phyloP scores from a whole-genome alignment of 2,329 filamentous ascomycete species.

The Penicillium sp. region DNA sequence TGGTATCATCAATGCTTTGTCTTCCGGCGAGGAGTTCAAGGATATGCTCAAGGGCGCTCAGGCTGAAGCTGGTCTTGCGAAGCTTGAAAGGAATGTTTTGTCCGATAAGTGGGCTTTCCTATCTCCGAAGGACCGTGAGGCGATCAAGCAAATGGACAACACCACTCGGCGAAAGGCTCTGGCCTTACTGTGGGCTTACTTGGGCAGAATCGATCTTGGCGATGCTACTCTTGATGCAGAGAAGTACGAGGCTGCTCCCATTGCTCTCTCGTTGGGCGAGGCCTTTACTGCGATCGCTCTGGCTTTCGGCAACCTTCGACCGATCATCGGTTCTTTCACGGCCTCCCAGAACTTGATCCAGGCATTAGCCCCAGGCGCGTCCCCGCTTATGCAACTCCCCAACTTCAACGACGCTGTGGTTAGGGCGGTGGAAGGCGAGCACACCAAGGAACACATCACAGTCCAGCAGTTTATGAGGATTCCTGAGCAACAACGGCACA shows the following conservation, averaged over 20 bases:
- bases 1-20: conserved; percentile 76
- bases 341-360: conserved; percentile 86
- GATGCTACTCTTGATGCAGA: conserved; percentile 70
- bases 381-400: conserved; percentile 88
- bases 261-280: conserved; percentile 79
- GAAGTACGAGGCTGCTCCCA: conserved; percentile 86
- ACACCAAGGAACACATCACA: conserved; percentile 68
- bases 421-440: conserved; percentile 52
- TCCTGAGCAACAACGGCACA: conserved; percentile 69
- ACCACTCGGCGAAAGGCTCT: conserved; percentile 80
- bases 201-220: conserved; percentile 81
- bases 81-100: conserved; percentile 78
- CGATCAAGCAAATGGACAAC: conserved; percentile 76
- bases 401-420: conserved; percentile 68
- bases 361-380: conserved; percentile 76
- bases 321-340: conserved; percentile 77
- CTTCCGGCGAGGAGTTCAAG: conserved; percentile 81
- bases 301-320: conserved; percentile 78
- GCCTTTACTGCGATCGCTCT: conserved; percentile 84
- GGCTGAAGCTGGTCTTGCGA: conserved; percentile 75
- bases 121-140: conserved; percentile 69
- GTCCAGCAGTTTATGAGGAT: conserved; percentile 88
- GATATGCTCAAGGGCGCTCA: conserved; percentile 72
- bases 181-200: conserved; percentile 90
- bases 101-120: conserved; percentile 59